Evolutionary conservation across 495 filamentous ascomycete species (phyloP), one percentile per base, ranked within the genome.

Genomic region (Penicillium angulare): DNA sequence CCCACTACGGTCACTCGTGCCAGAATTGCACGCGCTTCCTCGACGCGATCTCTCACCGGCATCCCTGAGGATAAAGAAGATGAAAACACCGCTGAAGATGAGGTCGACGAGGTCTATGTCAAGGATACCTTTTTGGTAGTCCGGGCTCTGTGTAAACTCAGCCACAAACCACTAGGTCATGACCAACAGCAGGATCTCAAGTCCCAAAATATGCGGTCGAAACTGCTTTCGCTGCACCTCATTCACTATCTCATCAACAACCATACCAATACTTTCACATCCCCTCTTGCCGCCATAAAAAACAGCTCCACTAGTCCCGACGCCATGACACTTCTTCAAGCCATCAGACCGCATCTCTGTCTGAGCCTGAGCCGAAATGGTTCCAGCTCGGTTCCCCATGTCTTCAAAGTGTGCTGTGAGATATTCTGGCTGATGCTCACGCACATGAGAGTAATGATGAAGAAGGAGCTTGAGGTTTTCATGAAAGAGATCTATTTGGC

Each of bases 391-490:
- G 90, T 96, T 22, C 86, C 86, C 48, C 80, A 79, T 54, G 89
- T 99, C 1, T 99, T 97, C 68, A 92, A 97, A 60, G 89, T 96
- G 26, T 89, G 87, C 69, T 95, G 91, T 59, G 95, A 97, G 68
- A 96, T 97, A 5, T 97, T 99, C 67, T 97, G 90, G 91, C 68
- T 97, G 50, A 95, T 97, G 85, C 68, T 96, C 5, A 95, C 91
- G 63, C 80, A 92, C 68, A 90, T 97, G 84, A 81, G 95, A 53
- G 87, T 92, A 0, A 87, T 90, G 65, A 87, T 97, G 67, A 98
- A 97, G 86, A 95, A 96, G 82, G 95, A 99, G 66, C 87, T 97
- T 42, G 95, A 97, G 67, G 90, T 99, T 1, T 97, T 97, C 63
- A 63, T 99, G 51, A 97, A 97, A 64, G 95, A 99, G 59, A 96